Evolutionary conservation across 1,284 basidiomycete genomes (phyloP), one percentile per base, ranked within the genome.

Genomic region (Apiotrichum gamsii): DNA sequence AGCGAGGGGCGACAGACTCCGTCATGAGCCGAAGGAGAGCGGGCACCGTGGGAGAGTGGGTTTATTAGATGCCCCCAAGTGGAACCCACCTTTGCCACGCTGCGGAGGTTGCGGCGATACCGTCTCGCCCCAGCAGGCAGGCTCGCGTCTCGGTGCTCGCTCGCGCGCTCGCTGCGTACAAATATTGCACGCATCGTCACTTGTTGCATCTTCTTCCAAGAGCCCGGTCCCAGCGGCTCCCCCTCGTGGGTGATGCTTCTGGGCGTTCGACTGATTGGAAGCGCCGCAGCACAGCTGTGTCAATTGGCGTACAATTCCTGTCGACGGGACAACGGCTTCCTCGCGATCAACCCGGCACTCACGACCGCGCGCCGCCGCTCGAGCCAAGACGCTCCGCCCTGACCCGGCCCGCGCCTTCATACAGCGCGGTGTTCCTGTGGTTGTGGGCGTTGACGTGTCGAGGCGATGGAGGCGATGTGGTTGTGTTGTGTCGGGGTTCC

Each of bases 271-370:
- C 54, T 43, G 35, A 50, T 13, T 31, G 39, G 54, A 50, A 47
- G 51, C 54, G 50, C 45, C 40, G 39, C 43, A 30, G 24, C 5
- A 4, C 25, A 6, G 8, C 11, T 6, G 11, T 6, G 25, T 41
- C 41, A 13, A 20, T 51, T 32, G 44, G 54, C 54, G 54, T 45
- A 50, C 35, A 31, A 20, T 54, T 54, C 54, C 54, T 42, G 54
- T 56, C 54, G 54, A 56, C 54, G 54, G 54, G 54, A 56, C 51
- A 56, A n/a, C 54, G 54, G 54, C 54, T 52, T 56, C 48, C 51
- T 47, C 54, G 35, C 52, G 50, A 52, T 30, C 15, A 34, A 52
- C 47, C 43, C 15, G 3, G 36, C 8, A n/a, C 15, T n/a, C 25
- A 5, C 4, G 43, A n/a, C 15, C 19, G 29, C 41, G 19, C 31